A percentile compares a stretch with the other conserved stretches of the same genome.
phyloP scores from a whole-genome alignment of 768 basidiomycete genomes.

The Boletus huronensis region DNA sequence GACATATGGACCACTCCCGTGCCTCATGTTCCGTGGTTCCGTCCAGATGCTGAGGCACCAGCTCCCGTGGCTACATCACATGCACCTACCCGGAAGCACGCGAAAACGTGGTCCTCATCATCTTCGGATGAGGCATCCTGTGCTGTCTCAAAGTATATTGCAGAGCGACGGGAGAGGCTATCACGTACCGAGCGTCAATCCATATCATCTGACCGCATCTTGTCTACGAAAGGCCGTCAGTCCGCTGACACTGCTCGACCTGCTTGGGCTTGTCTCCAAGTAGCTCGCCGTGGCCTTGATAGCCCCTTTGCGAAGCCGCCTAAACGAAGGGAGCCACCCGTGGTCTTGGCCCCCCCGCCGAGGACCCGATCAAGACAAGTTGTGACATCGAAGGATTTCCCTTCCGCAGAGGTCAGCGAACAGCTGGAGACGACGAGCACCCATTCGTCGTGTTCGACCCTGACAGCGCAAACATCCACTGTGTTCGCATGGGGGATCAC shows the following conservation, averaged over 20 bases:
- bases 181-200: slow-evolving; percentile 22
- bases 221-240: slow-evolving; percentile 16
- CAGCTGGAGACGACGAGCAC: slow-evolving; percentile 28
- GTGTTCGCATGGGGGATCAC: slow-evolving; percentile 41
- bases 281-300: slow-evolving; percentile 53
- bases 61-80: slow-evolving; percentile 1
- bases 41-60: slow-evolving; percentile 4
- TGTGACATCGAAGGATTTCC: slow-evolving; percentile 25
- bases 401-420: slow-evolving; percentile 29
- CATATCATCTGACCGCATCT: slow-evolving; percentile 12
- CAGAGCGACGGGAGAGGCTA: slow-evolving; percentile 31
- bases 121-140: slow-evolving; percentile 18
- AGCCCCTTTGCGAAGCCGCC: slow-evolving; percentile 43
- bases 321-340: slow-evolving; percentile 16
- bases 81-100: slow-evolving; percentile 9
- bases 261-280: slow-evolving; percentile 45
- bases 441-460: slow-evolving; percentile 11
- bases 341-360: slow-evolving; percentile 31
- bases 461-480: slow-evolving; percentile 12
- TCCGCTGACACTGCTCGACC: slow-evolving; percentile 35
- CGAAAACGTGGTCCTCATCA: slow-evolving; percentile 4
- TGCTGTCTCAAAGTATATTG: slow-evolving; percentile 27
- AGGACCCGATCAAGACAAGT: slow-evolving; percentile 27
- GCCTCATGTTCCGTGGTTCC: slow-evolving; percentile 59
- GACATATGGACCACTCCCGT: slow-evolving; percentile 53